phyloP scores from a whole-genome alignment of 345 rosid species.

The Brassica rapa region DNA sequence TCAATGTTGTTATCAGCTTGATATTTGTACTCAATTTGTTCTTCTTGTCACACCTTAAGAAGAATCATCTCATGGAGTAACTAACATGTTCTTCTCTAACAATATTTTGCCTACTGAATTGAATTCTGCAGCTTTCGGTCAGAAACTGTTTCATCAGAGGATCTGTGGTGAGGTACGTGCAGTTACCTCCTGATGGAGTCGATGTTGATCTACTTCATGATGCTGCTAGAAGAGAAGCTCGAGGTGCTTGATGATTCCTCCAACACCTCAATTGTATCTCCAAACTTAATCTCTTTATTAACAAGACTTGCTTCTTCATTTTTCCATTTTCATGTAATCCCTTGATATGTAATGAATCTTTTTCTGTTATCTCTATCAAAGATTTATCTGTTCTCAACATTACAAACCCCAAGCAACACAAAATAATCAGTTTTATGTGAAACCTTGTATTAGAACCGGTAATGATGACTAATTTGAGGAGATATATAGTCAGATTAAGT shows the following conservation, averaged over 20 bases:
- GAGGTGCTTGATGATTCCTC: slow-evolving; percentile 72
- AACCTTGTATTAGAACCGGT: too few relatives aligned
- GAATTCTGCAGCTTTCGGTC: slow-evolving; percentile 78
- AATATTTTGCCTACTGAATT: slow-evolving; percentile 5
- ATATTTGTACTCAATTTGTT: background rate
- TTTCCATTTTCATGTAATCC: slow-evolving; percentile 27
- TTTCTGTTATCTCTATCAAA: too few relatives aligned
- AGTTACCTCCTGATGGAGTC: slow-evolving; percentile 92
- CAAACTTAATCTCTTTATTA: slow-evolving; percentile 4
- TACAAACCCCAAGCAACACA: too few relatives aligned
- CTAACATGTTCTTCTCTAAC: too few relatives aligned
- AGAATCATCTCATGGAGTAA: too few relatives aligned
- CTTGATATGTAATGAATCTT: too few relatives aligned
- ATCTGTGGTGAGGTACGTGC: slow-evolving; percentile 97
- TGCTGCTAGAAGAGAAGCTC: slow-evolving; percentile 99
- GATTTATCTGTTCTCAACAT: background rate
- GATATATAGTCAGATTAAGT: background rate
- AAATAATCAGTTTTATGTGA: too few relatives aligned
- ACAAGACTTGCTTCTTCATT: slow-evolving; percentile 21
- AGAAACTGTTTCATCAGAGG: slow-evolving; percentile 99
- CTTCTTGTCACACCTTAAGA: background rate
- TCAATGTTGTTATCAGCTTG: background rate
- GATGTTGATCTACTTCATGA: slow-evolving; percentile 97
- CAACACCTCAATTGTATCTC: slow-evolving; percentile 1
- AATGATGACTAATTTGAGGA: too few relatives aligned